Evolutionary conservation across 1,139 yeast genomes (phyloP), one percentile per base, ranked within the genome.

Genomic region (Taphrina flavorubra): DNA sequence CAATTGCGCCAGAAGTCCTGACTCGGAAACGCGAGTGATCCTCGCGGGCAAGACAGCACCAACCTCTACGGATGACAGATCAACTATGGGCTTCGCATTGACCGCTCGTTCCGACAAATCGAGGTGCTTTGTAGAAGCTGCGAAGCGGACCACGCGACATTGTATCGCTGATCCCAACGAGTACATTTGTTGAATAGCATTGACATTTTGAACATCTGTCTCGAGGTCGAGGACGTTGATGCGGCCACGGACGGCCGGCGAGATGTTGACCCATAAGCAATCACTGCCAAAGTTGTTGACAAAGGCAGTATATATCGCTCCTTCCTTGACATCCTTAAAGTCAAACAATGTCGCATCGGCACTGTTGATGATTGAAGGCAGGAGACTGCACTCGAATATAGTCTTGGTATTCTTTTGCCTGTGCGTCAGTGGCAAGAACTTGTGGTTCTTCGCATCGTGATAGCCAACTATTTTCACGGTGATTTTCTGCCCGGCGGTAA

Each of bases 91-190:
- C 6, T 47, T 39, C 36, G 79, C 36, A n/a, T 39, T 49, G n/a
- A 58, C 51, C 8, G 79, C 77, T 76, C 88, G 85, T 11, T 87
- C 84, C 5, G 85, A 80, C 59, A 89, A 83, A 58, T 79, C 76
- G 42, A 87, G 79, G 31, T 81, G 75, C 69, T 84, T 83, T 74
- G 83, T 87, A 68, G 84, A 87, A 34, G 77, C 72, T 71, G 87
- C 92, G 66, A 84, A 76, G 18, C 82, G 81, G 55, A 83, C 80
- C 13, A 90, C 89, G 39, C 79, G 82, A 31, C 87, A 87, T 72
- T 83, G 80, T 65, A 92, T 74, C 6, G 92, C 91, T 70, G 87
- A 79, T 42, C 97, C 97, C 69, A 87, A 77, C 34, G 95, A 92
- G 75, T 83, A 86, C 66, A 89, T 76, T 66, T 86, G 81, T 44